Evolutionary conservation across 2,329 filamentous ascomycete genomes (phyloP), one percentile per base, ranked within the genome.

Genomic region (Sclerotinia borealis): DNA sequence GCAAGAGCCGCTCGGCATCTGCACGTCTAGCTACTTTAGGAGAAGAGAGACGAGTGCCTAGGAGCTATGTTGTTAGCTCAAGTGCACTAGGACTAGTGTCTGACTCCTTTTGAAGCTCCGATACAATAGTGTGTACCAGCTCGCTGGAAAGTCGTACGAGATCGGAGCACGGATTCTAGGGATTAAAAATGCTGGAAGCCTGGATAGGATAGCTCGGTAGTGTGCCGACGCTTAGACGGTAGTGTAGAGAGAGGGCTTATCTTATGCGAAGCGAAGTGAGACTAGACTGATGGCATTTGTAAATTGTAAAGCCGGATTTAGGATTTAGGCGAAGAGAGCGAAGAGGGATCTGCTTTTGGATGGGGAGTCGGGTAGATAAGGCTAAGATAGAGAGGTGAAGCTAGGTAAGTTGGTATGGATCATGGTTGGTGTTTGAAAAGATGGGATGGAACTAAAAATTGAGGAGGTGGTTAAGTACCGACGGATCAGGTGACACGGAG

Each of bases 341-440:
- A 62, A 10, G 31, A 17, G 15, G 11, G 19, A n/a, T 22, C 31
- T 47, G 36, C 36, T 41, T 47, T 56, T 27, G 51, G 60, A 36
- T 62, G 41, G 1, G 9, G 3, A 17, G 25, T 62, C 60, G 60
- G 50, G 41, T 62, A 62, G 60, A 62, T 62, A 62, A 56, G 50
- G 43, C 60, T 62, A 56, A 62, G 60, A 62, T 62, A 49, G 43
- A 22, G 19, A 41, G 25, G 31, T 27, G 10, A 36, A 25, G 49
- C 17, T 34, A 22, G 29, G n/a, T n/a, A n/a, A n/a, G n/a, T n/a
- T n/a, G n/a, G n/a, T n/a, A n/a, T n/a, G n/a, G n/a, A n/a, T 56
- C 25, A 13, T 34, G 51, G 10, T 29, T 31, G n/a, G n/a, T 45
- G 25, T 11, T 39, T n/a, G 22, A 15, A 29, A 15, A 19, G 52